phyloP scores from a whole-genome alignment of 2,329 filamentous ascomycete genomes.

The Ophiostoma montium region DNA sequence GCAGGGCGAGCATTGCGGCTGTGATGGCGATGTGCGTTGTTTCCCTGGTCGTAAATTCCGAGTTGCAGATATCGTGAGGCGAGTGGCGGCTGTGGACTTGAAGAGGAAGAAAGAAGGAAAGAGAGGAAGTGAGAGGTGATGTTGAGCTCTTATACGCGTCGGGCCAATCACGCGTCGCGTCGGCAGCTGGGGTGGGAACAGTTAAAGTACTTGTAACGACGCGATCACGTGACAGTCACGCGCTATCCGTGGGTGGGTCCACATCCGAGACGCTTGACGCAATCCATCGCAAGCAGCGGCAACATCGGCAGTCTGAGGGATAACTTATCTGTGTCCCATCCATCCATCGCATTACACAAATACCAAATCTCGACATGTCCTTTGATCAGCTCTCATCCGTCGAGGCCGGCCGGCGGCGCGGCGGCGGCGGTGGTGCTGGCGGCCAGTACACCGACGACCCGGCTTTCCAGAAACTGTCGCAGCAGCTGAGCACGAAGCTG shows the following conservation, averaged over 20 bases:
- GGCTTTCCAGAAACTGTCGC: conserved; percentile 72
- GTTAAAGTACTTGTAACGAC: background rate
- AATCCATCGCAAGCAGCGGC: background rate
- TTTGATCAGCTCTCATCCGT: conserved; percentile 77
- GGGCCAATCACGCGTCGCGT: conserved; percentile 10
- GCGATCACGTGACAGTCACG: background rate
- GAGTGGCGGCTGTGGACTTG: background rate
- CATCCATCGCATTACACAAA: too few relatives aligned
- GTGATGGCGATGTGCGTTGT: background rate
- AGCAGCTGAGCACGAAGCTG: conserved; percentile 72
- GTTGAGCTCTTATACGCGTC: conserved; percentile 1
- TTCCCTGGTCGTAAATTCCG: background rate
- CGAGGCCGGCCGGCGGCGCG: conserved; percentile 51
- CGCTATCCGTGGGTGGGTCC: background rate
- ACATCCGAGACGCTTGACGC: background rate
- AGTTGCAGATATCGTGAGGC: background rate
- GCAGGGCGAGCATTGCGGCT: background rate
- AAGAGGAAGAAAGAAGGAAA: background rate
- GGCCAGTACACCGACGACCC: conserved; percentile 79
- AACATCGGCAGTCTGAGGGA: too few relatives aligned
- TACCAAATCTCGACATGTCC: too few relatives aligned
- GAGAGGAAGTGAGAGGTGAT: background rate
- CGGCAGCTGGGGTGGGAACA: background rate
- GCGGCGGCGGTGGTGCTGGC: too few relatives aligned
- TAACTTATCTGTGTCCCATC: too few relatives aligned